Percentiles rank a stretch among this genome's conserved stretches.
Conservation (phyloP, 306 rosid genomes). For the Lablab purpureus region DNA sequence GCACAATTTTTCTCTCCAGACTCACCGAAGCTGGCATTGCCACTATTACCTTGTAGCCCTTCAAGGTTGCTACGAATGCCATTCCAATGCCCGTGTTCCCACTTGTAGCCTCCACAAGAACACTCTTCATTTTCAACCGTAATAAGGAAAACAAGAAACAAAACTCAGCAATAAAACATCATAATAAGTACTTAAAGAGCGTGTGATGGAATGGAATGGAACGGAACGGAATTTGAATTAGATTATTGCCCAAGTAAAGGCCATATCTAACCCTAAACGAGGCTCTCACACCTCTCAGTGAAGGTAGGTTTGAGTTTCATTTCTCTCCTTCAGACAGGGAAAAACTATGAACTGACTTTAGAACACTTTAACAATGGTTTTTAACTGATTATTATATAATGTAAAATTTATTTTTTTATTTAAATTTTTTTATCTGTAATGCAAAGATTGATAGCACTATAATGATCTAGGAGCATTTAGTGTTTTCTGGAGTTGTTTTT, state of each 20-base stretch:
- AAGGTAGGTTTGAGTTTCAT: not conserved
- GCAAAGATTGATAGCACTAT: no score
- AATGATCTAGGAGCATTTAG: no score
- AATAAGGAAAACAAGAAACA: not conserved
- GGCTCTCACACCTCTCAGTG: not conserved
- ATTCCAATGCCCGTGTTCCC: conserved; percentile 87
- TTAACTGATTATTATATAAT: no score
- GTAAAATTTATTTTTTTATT: no score
- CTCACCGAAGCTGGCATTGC: conserved; percentile 68
- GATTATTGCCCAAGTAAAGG: not conserved
- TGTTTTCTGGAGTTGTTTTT: no score
- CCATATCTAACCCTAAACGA: not conserved
- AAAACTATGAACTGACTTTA: no score
- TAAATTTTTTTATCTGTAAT: no score
- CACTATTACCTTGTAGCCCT: conserved; percentile 68
- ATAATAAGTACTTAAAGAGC: not conserved
- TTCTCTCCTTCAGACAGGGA: not conserved
- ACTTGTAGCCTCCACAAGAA: conserved; percentile 71
- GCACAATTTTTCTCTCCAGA: conserved; percentile 69
- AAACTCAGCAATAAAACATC: conserved; percentile 13
- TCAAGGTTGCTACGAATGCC: conserved; percentile 74
- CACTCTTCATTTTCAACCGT: conserved; percentile 55
- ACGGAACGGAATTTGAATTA: not conserved
- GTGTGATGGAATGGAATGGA: not conserved
- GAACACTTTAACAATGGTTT: no score